These are phyloP conservation scores for Sugiyamaella chiloensis DNA, from an alignment of 805 yeast species.

Conservation along the genomic window DNA sequence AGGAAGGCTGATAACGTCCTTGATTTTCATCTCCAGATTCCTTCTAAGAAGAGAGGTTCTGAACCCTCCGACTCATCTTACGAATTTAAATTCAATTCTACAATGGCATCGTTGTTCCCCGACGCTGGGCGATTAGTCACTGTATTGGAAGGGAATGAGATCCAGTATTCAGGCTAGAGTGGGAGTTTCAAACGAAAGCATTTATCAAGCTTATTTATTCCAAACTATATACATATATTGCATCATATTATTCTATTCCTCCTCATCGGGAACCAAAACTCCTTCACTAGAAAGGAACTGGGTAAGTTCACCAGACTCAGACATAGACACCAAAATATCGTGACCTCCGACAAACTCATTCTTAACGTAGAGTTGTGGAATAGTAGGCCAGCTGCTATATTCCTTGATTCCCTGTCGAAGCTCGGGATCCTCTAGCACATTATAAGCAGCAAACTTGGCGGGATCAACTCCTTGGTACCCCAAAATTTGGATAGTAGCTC, in stretches of 20 bases:
- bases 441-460: slow-evolving; percentile 91
- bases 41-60: too few species aligned
- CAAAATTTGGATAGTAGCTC: slow-evolving; percentile 87
- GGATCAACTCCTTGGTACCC: slow-evolving; percentile 99
- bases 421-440: slow-evolving; percentile 92
- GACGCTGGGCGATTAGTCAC: too few species aligned
- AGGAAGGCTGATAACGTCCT: too few species aligned
- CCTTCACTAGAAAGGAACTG: slow-evolving; percentile 75
- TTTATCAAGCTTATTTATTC: too few species aligned
- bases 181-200: too few species aligned
- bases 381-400: slow-evolving; percentile 96
- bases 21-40: neutral
- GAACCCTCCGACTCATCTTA: too few species aligned
- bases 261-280: slow-evolving; percentile 75
- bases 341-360: slow-evolving; percentile 97
- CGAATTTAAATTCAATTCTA: too few species aligned
- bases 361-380: slow-evolving; percentile 87
- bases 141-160: too few species aligned
- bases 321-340: slow-evolving; percentile 90
- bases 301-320: slow-evolving; percentile 78
- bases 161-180: too few species aligned
- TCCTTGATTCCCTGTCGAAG: slow-evolving; percentile 94
- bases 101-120: too few species aligned
- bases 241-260: slow-evolving; percentile 2
- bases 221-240: neutral